Conservation (phyloP, 2,329 filamentous ascomycete genomes). For the Aspergillus viridinutans region DNA sequence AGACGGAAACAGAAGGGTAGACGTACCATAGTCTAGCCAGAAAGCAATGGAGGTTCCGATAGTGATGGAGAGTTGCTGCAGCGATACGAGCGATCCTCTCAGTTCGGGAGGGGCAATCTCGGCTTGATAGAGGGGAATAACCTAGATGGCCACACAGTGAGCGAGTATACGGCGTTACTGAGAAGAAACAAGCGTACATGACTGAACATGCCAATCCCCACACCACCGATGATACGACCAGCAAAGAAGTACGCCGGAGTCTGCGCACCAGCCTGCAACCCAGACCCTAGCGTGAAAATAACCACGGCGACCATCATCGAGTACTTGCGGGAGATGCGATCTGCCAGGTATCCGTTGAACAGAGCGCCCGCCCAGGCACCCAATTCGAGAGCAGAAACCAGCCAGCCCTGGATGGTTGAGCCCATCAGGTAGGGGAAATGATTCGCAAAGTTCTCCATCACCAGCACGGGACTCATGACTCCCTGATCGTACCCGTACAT, state of each 20-base stretch:
- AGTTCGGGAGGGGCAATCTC: slow-evolving; percentile 56
- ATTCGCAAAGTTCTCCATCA: slow-evolving; percentile 36
- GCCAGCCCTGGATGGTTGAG: slow-evolving; percentile 31
- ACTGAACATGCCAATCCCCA: slow-evolving; percentile 28
- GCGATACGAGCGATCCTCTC: slow-evolving; percentile 61
- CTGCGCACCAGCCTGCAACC: slow-evolving; percentile 25
- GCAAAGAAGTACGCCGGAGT: slow-evolving; percentile 26
- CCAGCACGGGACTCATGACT: slow-evolving; percentile 32
- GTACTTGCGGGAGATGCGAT: slow-evolving; percentile 29
- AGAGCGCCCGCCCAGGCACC: slow-evolving; percentile 32
- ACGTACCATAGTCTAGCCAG: no score
- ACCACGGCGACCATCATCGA: slow-evolving; percentile 32
- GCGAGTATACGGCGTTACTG: neutral
- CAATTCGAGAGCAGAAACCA: slow-evolving; percentile 32
- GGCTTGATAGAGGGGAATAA: slow-evolving; percentile 27
- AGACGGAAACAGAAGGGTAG: no score
- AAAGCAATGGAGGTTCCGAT: slow-evolving; percentile 40
- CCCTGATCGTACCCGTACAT: slow-evolving; percentile 35
- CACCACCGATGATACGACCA: slow-evolving; percentile 25
- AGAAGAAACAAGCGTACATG: slow-evolving; percentile 7
- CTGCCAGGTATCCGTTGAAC: slow-evolving; percentile 27
- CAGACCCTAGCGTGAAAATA: slow-evolving; percentile 31
- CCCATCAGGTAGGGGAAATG: slow-evolving; percentile 30
- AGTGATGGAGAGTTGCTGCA: slow-evolving; percentile 62
- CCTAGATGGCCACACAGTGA: slow-evolving; percentile 1